phyloP scores from a whole-genome alignment of 345 rosid genomes.

The Trapa incisa region DNA sequence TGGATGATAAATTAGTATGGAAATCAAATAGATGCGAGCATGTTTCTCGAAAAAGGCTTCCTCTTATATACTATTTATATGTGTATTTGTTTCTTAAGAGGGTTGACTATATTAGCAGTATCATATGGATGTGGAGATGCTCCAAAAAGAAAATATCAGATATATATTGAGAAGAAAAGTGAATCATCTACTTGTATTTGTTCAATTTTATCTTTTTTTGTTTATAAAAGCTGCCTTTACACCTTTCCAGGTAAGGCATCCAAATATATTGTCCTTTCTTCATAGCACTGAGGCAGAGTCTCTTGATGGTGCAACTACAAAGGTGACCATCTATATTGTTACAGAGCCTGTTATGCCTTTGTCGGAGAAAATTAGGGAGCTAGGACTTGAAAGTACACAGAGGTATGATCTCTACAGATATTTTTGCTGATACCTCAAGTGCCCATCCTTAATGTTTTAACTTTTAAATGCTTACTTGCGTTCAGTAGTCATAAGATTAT shows the following conservation, averaged over 20 bases:
- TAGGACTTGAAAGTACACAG: slow-evolving; percentile 75
- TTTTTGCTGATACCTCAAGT: not conserved
- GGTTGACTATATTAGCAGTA: no score
- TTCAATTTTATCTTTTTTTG: not conserved
- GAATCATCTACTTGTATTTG: not conserved
- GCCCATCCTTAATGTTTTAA: not conserved
- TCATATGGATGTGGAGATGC: no score
- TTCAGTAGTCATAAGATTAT: not conserved
- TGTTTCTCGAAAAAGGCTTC: not conserved
- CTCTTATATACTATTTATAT: no score
- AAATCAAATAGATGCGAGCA: not conserved
- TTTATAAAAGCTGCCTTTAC: not conserved
- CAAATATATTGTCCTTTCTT: slow-evolving; percentile 82
- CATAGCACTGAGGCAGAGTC: slow-evolving; percentile 89
- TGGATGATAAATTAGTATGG: no score
- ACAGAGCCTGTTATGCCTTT: slow-evolving; percentile 98
- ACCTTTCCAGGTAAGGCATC: slow-evolving; percentile 79
- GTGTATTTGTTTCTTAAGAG: no score
- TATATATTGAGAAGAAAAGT: not conserved
- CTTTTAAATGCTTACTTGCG: not conserved
- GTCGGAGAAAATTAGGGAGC: slow-evolving; percentile 91
- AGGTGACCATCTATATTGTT: slow-evolving; percentile 75
- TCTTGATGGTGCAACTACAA: slow-evolving; percentile 54
- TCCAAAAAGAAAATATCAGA: not conserved
- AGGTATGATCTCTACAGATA: slow-evolving; percentile 34